Evolutionary conservation across 2,329 filamentous ascomycete species (phyloP).

Genomic region (Epichloe scottii): DNA sequence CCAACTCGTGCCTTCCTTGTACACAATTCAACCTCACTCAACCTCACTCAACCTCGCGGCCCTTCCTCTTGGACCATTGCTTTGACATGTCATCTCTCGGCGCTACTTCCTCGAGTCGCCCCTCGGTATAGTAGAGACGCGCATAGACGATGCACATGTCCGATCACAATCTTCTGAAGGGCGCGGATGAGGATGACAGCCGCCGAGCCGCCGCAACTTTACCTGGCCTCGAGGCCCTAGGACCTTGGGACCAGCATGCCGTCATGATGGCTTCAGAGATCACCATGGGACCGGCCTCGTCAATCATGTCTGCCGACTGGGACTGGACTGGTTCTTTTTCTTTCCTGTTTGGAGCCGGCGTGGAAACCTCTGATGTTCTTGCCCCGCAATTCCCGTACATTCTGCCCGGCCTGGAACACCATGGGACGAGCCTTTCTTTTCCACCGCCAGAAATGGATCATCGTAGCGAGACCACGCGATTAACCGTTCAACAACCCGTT

Average conservation of each 20-base stretch:
- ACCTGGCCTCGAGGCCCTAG: background rate
- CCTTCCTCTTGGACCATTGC: background rate
- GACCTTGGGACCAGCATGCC: background rate
- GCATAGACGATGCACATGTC: slow-evolving; percentile 4
- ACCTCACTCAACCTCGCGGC: background rate
- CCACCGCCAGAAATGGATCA: background rate
- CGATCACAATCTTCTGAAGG: slow-evolving; percentile 3
- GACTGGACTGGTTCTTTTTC: slow-evolving; percentile 6
- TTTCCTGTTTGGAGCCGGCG: slow-evolving; percentile 3
- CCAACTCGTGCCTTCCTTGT: too few relatives aligned
- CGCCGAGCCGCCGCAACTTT: background rate
- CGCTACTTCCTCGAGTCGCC: background rate
- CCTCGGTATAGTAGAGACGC: background rate
- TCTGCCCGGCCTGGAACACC: slow-evolving; percentile 1
- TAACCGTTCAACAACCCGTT: background rate
- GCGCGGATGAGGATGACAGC: background rate
- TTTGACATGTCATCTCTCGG: background rate
- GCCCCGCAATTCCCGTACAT: background rate
- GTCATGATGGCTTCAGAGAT: background rate
- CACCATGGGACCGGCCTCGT: background rate
- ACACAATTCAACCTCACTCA: too few relatives aligned
- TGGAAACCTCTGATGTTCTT: background rate
- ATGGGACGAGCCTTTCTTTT: slow-evolving; percentile 1
- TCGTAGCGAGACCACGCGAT: background rate
- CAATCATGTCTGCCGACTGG: background rate